Evolutionary conservation across 768 basidiomycete species (phyloP).

Genomic region (Lactarius hatsudake): DNA sequence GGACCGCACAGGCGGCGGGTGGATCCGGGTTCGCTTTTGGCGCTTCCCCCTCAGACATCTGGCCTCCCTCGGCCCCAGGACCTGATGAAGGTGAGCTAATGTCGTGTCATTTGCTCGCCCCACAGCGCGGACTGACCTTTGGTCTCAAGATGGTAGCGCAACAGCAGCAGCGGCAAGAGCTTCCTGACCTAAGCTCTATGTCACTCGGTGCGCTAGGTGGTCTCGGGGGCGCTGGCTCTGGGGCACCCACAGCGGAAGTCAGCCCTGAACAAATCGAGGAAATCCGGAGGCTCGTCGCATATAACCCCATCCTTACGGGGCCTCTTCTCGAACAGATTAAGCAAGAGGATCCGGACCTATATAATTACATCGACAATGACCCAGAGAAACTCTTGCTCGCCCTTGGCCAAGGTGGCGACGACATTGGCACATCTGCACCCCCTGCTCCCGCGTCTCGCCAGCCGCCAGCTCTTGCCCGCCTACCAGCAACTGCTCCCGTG

Average conservation of each 20-base stretch:
- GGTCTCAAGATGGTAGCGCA: constrained; percentile 62
- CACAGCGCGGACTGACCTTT: neutral
- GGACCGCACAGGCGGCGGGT: constrained; percentile 32
- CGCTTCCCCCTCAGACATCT: constrained; percentile 36
- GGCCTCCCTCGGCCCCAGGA: constrained; percentile 61
- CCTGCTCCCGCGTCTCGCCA: no score
- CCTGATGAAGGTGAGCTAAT: constrained; percentile 68
- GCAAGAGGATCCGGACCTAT: constrained; percentile 68
- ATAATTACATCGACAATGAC: constrained; percentile 62
- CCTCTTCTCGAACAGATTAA: constrained; percentile 81
- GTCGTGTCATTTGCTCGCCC: no score
- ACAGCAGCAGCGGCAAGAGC: constrained; percentile 48
- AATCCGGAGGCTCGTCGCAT: constrained; percentile 65
- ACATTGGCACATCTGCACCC: neutral
- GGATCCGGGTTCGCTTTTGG: constrained; percentile 32
- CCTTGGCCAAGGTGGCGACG: neutral
- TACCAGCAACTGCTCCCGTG: neutral
- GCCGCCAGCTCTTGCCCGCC: neutral
- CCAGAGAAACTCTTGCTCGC: constrained; percentile 59
- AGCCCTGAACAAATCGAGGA: constrained; percentile 62
- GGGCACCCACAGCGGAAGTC: constrained; percentile 1
- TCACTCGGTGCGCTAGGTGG: constrained; percentile 34
- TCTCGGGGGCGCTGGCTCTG: neutral
- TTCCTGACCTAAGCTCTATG: constrained; percentile 14
- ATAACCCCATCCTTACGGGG: constrained; percentile 78